These are phyloP conservation scores for Clohesyomyces aquaticus DNA, from an alignment of 495 filamentous ascomycete species.

Conservation along the genomic window DNA sequence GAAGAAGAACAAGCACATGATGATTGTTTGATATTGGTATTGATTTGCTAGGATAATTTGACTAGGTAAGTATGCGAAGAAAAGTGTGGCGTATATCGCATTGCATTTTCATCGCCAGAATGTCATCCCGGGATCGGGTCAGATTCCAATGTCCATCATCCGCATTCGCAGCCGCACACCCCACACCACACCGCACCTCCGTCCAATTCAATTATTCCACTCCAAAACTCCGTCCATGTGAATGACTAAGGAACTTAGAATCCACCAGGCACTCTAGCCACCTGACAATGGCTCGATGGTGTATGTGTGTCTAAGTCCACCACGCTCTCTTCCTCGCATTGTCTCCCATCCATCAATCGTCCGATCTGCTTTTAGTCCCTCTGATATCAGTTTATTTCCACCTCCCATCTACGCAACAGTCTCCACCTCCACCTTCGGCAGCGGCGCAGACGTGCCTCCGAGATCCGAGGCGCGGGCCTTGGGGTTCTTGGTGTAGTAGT, in stretches of 20 bases:
- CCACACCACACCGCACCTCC: background rate
- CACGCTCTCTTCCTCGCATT: too few species aligned
- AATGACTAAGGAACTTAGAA: too few species aligned
- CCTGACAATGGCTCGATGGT: too few species aligned
- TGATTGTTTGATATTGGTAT: background rate
- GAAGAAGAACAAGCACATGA: too few species aligned
- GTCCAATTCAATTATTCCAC: too few species aligned
- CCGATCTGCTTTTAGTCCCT: slow-evolving; percentile 3
- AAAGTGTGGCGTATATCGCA: background rate
- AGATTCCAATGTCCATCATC: slow-evolving; percentile 2
- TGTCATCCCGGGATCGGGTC: background rate
- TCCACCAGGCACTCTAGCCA: too few species aligned
- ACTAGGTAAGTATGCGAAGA: too few species aligned
- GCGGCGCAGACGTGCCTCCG: slow-evolving; percentile 65
- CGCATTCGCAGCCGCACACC: background rate
- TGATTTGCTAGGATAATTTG: background rate
- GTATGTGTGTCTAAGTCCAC: too few species aligned
- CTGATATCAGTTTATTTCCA: slow-evolving; percentile 35
- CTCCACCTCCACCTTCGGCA: slow-evolving; percentile 53
- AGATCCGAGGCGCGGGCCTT: slow-evolving; percentile 72
- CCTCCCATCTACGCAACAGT: slow-evolving; percentile 36
- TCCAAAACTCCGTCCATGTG: too few species aligned
- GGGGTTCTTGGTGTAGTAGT: slow-evolving; percentile 97
- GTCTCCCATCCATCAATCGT: too few species aligned
- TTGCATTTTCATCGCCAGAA: background rate